A percentile compares a stretch with the other conserved stretches of the same genome.
Evolutionary conservation across 768 basidiomycete genomes (phyloP).

Genomic region (Gelatoporia subvermispora): DNA sequence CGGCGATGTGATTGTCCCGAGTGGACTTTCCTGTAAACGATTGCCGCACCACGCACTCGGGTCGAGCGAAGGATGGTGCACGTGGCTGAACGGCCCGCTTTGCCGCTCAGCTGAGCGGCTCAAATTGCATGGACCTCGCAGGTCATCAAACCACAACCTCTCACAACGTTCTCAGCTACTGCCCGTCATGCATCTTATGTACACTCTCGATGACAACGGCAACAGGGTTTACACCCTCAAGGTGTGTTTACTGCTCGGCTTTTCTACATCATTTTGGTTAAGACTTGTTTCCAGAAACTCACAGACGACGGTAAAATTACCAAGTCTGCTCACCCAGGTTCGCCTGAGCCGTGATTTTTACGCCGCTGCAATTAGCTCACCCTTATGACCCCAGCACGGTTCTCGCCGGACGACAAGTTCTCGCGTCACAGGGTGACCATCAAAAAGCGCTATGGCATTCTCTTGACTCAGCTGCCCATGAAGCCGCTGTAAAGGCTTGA

Average conservation of each 20-base stretch:
- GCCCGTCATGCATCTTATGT: slow-evolving; percentile 92
- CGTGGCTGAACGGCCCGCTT: too few species aligned
- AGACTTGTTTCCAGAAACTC: slow-evolving; percentile 56
- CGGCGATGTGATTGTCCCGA: too few species aligned
- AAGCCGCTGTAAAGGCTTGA: slow-evolving; percentile 70
- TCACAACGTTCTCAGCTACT: background rate
- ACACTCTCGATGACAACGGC: slow-evolving; percentile 71
- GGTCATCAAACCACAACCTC: too few species aligned
- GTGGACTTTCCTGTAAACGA: too few species aligned
- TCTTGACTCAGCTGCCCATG: slow-evolving; percentile 83
- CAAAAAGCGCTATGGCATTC: slow-evolving; percentile 87
- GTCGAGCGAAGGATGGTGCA: too few species aligned
- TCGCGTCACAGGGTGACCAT: slow-evolving; percentile 95
- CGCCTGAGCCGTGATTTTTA: slow-evolving; percentile 16
- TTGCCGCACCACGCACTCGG: too few species aligned
- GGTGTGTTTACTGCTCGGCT: slow-evolving; percentile 36
- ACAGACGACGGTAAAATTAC: slow-evolving; percentile 79
- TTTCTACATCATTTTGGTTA: too few species aligned
- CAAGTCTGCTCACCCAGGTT: slow-evolving; percentile 97
- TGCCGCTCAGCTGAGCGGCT: background rate
- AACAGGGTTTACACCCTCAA: slow-evolving; percentile 91
- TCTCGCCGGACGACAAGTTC: slow-evolving; percentile 99
- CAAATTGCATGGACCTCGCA: background rate
- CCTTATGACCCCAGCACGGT: slow-evolving; percentile 63
- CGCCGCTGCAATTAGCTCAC: background rate